Conservation (phyloP, 768 basidiomycete genomes). For the Trametes maxima region DNA sequence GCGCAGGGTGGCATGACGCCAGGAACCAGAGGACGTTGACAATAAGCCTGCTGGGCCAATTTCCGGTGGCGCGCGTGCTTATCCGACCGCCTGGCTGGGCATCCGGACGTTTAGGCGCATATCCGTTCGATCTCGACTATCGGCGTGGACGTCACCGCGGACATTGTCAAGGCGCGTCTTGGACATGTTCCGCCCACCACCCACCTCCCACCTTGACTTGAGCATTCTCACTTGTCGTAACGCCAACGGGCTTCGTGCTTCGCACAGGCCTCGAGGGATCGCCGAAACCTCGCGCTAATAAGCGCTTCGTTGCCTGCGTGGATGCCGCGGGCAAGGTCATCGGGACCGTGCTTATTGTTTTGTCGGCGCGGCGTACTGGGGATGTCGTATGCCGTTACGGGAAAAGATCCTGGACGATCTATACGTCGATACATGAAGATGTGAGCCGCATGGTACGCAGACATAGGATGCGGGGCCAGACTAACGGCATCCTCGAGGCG, state of each 20-base stretch:
- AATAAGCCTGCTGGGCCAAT: constrained; percentile 4
- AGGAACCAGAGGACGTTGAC: constrained; percentile 5
- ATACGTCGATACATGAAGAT: not conserved
- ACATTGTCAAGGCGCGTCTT: no score
- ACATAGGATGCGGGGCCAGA: not conserved
- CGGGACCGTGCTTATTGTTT: constrained; percentile 12
- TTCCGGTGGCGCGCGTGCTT: not conserved
- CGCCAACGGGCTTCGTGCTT: no score
- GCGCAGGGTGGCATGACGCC: not conserved
- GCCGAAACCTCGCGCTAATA: no score
- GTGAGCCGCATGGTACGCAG: not conserved
- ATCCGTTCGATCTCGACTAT: not conserved
- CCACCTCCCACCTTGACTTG: no score
- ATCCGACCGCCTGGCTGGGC: not conserved
- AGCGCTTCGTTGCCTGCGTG: not conserved
- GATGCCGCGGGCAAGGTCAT: constrained; percentile 1
- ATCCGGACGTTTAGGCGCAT: not conserved
- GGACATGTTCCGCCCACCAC: no score
- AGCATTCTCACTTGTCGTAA: not conserved
- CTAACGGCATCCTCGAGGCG: not conserved
- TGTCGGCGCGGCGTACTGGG: not conserved
- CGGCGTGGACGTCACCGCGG: not conserved
- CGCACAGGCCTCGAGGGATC: no score
- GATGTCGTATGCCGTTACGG: not conserved
- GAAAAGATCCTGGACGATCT: not conserved